phyloP scores from a whole-genome alignment of 495 filamentous ascomycete genomes.

The Letharia columbiana region DNA sequence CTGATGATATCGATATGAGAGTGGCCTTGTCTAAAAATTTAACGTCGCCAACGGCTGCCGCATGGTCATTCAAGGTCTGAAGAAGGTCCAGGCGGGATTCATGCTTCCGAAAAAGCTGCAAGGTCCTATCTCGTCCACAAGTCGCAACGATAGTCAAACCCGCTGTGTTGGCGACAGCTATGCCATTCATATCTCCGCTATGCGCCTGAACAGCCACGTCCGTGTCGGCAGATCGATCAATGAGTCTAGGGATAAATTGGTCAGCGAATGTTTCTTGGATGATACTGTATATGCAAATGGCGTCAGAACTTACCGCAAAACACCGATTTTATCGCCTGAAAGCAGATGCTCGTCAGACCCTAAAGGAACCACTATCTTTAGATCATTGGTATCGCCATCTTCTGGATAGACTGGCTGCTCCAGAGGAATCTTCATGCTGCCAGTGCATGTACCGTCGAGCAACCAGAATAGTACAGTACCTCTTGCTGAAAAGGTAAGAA shows the following conservation, averaged over 20 bases:
- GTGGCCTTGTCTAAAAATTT: slow-evolving; percentile 56
- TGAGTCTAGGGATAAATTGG: slow-evolving; percentile 30
- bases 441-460: slow-evolving; percentile 56
- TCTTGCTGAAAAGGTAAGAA: slow-evolving; percentile 78
- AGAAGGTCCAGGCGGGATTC: slow-evolving; percentile 48
- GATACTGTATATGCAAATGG: slow-evolving; percentile 11
- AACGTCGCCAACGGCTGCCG: slow-evolving; percentile 56
- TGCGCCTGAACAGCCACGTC: slow-evolving; percentile 71
- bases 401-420: slow-evolving; percentile 52
- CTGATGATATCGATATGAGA: slow-evolving; percentile 78
- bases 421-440: slow-evolving; percentile 55
- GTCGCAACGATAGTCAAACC: slow-evolving; percentile 58
- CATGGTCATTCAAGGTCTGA: slow-evolving; percentile 73
- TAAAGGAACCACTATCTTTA: slow-evolving; percentile 59
- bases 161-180: slow-evolving; percentile 52
- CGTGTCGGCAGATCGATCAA: slow-evolving; percentile 42
- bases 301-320: slow-evolving; percentile 51
- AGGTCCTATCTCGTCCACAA: slow-evolving; percentile 77
- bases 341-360: slow-evolving; percentile 55
- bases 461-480: slow-evolving; percentile 79
- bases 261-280: slow-evolving; percentile 3
- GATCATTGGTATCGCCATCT: slow-evolving; percentile 61
- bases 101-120: slow-evolving; percentile 70
- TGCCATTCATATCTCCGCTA: slow-evolving; percentile 73
- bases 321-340: slow-evolving; percentile 76